Base-by-base conservation (phyloP, 805 yeast genomes). In the Starmerella vaccinii region DNA sequence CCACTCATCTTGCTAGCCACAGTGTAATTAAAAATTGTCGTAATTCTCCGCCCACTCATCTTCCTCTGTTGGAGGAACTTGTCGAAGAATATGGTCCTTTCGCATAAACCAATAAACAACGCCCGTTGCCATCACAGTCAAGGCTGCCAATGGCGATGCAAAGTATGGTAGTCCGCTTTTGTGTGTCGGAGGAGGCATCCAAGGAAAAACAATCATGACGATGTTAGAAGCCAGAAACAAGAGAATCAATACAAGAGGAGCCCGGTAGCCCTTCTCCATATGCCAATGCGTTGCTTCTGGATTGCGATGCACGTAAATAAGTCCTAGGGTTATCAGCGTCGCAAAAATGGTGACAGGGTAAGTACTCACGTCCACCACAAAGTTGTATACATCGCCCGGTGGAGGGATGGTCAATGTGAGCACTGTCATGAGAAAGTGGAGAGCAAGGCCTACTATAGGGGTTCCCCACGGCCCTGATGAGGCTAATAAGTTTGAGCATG, bases 331-430 rank as follows among this genome's bases (percentile, higher is more conserved):
- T 9, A 80, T 72, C 15, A 75, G 61, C 10, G 75, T 60, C 49
- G 77, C 77, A 52, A 80, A 71, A 73, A 81, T 71, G 2, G 84
- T 75, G 0, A 80, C 79, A 1, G 85, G 84, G 50, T 80, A 80
- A 2, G 82, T 74, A 61, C 78, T 76, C 54, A 78, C 64, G 56
- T 80, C 81, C 45, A 80, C 77, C 13, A 80, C 74, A 55, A 80
- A 76, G 59, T 79, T 80, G 63, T 79, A 80, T 24, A 80, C 78
- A 44, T 78, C 80, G 5, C 81, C 74, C 18, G 81, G 75, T 6
- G 84, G 84, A 2, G 84, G 84, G 0, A 72, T 68, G 4, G 77
- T 64, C 24, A 80, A 65, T 1, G 79, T 75, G 2, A 76, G 41
- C 3, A 76, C 76, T 0, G 82, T 76, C 50, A 80, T 69, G 21